Evolutionary conservation across 148 eudicot genomes (phyloP).

Genomic region (Drosera capensis): DNA sequence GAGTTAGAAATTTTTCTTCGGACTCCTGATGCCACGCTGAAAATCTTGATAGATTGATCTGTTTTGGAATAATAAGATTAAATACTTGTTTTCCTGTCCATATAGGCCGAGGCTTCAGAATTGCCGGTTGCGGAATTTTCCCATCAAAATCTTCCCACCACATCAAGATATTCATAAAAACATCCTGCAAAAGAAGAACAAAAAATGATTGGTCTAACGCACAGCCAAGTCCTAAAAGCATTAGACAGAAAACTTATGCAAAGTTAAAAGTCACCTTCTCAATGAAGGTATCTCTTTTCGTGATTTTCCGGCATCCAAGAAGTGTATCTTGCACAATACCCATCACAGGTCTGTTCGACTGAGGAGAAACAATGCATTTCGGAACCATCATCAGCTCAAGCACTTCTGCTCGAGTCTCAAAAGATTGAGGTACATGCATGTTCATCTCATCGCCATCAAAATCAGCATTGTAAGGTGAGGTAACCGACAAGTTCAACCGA

Average conservation of each 20-base stretch:
- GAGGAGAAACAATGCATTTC: constrained; percentile 94
- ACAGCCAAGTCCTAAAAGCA: not conserved
- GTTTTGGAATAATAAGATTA: constrained; percentile 92
- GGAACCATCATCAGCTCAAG: constrained; percentile 99
- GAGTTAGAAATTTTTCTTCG: constrained; percentile 69
- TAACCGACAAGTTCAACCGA: constrained; percentile 81
- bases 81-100: constrained; percentile 99
- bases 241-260: not conserved
- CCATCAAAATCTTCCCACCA: constrained; percentile 99
- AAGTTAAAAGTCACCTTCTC: constrained; percentile 47
- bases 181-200: constrained; percentile 44
- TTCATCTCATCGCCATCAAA: constrained; percentile 99
- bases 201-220: not conserved
- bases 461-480: constrained; percentile 98
- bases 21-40: constrained; percentile 85
- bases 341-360: constrained; percentile 93
- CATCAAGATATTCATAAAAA: constrained; percentile 93
- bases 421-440: constrained; percentile 99
- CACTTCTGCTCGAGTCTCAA: constrained; percentile 98
- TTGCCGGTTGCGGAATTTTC: constrained; percentile 84
- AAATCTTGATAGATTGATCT: constrained; percentile 77
- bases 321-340: constrained; percentile 98
- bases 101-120: constrained; percentile 93
- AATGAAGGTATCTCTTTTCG: constrained; percentile 95
- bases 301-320: constrained; percentile 89